Conservation (phyloP, 148 eudicot species). For the Heliamphora exappendiculata region DNA sequence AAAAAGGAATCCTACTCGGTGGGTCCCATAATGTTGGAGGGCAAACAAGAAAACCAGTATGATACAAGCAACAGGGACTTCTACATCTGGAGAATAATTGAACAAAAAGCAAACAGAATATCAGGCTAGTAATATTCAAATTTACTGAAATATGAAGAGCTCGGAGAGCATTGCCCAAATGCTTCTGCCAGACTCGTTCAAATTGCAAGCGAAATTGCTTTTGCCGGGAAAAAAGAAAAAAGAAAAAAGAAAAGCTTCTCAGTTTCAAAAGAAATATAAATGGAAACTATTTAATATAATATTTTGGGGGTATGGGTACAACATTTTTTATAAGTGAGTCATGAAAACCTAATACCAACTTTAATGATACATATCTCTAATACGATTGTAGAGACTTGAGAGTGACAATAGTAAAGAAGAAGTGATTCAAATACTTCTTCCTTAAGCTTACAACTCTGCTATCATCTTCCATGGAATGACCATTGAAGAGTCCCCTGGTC, state of each 20-base stretch:
- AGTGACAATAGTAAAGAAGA: too few species aligned
- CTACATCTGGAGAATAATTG: constrained; percentile 58
- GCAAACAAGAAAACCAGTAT: constrained; percentile 75
- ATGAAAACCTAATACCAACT: too few species aligned
- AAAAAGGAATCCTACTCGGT: constrained; percentile 79
- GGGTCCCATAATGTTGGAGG: constrained; percentile 90
- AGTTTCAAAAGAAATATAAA: not conserved
- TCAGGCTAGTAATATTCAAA: not conserved
- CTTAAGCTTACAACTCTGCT: too few species aligned
- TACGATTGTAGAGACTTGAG: too few species aligned
- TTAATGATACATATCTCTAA: too few species aligned
- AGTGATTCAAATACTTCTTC: too few species aligned
- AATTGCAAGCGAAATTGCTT: not conserved
- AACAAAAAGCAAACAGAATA: not conserved
- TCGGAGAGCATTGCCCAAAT: not conserved
- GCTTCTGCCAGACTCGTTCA: not conserved
- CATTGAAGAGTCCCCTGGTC: too few species aligned
- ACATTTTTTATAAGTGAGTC: too few species aligned
- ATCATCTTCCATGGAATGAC: too few species aligned
- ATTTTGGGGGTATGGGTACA: too few species aligned
- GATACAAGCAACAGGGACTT: constrained; percentile 75
- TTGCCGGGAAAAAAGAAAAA: not conserved
- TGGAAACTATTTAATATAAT: too few species aligned
- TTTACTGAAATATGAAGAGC: not conserved
- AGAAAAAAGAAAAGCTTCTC: not conserved